Conservation (phyloP, 441 rosid genomes). For the Metrosideros polymorpha region DNA sequence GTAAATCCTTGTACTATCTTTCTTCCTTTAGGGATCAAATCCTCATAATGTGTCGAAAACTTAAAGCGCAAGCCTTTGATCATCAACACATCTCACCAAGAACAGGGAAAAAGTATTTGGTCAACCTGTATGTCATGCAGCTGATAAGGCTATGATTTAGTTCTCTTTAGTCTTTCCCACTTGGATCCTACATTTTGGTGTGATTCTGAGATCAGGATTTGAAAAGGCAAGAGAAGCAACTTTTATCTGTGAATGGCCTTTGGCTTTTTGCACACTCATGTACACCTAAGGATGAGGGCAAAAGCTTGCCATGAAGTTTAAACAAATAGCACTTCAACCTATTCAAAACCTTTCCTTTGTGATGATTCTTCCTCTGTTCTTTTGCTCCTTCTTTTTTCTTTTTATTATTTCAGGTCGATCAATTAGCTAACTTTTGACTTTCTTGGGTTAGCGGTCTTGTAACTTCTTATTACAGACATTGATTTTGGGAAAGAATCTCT, state of each 20-base stretch:
- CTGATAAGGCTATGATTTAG: background rate
- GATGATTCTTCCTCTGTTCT: background rate
- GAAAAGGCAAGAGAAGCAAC: background rate
- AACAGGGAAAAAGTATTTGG: background rate
- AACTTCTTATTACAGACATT: background rate
- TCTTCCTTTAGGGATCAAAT: background rate
- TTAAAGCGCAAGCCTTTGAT: background rate
- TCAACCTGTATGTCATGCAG: background rate
- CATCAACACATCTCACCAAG: background rate
- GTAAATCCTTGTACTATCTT: background rate
- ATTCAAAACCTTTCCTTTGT: background rate
- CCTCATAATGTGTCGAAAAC: background rate
- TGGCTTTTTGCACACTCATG: background rate
- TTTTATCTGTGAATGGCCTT: background rate
- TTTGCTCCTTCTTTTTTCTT: background rate
- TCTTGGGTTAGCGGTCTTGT: background rate
- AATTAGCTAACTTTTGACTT: background rate
- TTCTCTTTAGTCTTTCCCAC: background rate
- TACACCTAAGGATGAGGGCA: background rate
- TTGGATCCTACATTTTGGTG: background rate
- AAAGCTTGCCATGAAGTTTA: background rate
- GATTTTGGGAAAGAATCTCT: background rate
- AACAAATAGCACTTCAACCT: background rate
- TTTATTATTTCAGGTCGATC: background rate
- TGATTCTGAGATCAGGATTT: background rate